Evolutionary conservation across 768 basidiomycete species (phyloP), one percentile per base, ranked within the genome.

Genomic region (Boletus rubroflammeus): DNA sequence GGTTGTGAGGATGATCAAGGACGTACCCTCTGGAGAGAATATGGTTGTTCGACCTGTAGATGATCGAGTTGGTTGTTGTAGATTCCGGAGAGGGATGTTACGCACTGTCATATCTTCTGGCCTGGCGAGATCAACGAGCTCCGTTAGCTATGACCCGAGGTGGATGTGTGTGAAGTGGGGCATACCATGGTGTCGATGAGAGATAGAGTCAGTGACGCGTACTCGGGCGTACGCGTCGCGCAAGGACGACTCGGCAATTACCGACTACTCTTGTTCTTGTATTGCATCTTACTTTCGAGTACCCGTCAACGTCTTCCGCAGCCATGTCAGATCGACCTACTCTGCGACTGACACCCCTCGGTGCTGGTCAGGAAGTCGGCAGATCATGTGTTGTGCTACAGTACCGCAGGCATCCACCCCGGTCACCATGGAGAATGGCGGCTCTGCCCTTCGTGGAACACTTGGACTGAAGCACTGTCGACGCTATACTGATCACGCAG

Each of bases 341-440:
- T 6, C 66, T 92, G 61, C 88, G 84, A 66, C 81, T 96, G 31
- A 96, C 90, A 3, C 81, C 94, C 55, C 82, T 98, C 17, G 95
- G 95, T 38, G 93, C 95, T 25, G 96, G 96, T 9, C 95, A 98
- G 70, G 96, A 99, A 73, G 96, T 98, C 41, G 96, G 96, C 1
- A 76, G 96, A 57, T 95, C 92, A 0, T 99, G 96, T 72, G 93
- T 95, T 67, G 93, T 98, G 40, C 77, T 98, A 56, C 88, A 95
- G 70, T 92, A 97, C 69, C 75, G 81, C 93, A 5, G 96, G 96
- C 13, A 82, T 97, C 21, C 96, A 98, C 72, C 94, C 94, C 3
- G 95, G 94, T 2, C 85, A 91, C 71, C 88, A 83, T 50, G 96
- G 96, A n/a, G n/a, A 35, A 90, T 98, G 76, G 91, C 94, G 0